These are phyloP conservation scores for Porogramme epimiltina DNA, from an alignment of 1,284 basidiomycete species.

Conservation along the genomic window DNA sequence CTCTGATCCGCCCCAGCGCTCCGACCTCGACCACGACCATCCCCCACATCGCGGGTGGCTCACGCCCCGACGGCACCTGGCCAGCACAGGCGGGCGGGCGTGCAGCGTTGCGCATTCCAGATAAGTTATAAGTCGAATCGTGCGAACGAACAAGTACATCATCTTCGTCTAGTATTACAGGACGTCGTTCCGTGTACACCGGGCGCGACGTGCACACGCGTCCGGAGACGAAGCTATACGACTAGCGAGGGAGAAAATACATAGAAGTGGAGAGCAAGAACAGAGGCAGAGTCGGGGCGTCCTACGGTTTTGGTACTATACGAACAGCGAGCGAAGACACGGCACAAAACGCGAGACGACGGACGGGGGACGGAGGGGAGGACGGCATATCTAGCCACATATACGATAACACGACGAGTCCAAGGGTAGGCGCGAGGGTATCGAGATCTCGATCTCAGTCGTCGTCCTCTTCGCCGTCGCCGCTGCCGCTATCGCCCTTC, in stretches of 20 bases:
- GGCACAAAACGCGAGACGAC: slow-evolving; percentile 5
- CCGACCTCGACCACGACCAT: not conserved
- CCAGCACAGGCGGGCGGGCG: not conserved
- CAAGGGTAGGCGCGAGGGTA: slow-evolving; percentile 6
- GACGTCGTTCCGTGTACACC: slow-evolving; percentile 31
- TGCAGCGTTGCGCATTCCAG: slow-evolving; percentile 1
- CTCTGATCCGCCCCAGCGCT: slow-evolving; percentile 1
- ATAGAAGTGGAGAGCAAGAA: slow-evolving; percentile 8
- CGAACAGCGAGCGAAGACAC: slow-evolving; percentile 11
- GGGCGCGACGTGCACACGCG: slow-evolving; percentile 21
- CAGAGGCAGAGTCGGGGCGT: slow-evolving; percentile 5
- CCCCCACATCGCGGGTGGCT: not conserved
- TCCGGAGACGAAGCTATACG: slow-evolving; percentile 23
- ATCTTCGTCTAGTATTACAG: slow-evolving; percentile 32
- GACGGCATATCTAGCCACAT: slow-evolving; percentile 16
- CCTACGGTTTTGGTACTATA: slow-evolving; percentile 25
- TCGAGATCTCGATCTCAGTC: slow-evolving; percentile 32
- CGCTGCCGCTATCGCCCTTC: slow-evolving; percentile 48
- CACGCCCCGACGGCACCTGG: not conserved
- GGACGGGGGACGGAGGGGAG: too few species aligned
- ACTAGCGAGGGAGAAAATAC: slow-evolving; percentile 22
- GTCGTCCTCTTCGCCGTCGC: slow-evolving; percentile 62
- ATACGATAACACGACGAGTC: slow-evolving; percentile 13
- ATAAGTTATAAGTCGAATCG: slow-evolving; percentile 20
- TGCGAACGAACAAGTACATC: slow-evolving; percentile 26